Conservation (phyloP, 2,329 filamentous ascomycete genomes). For the Thelonectria rubi region DNA sequence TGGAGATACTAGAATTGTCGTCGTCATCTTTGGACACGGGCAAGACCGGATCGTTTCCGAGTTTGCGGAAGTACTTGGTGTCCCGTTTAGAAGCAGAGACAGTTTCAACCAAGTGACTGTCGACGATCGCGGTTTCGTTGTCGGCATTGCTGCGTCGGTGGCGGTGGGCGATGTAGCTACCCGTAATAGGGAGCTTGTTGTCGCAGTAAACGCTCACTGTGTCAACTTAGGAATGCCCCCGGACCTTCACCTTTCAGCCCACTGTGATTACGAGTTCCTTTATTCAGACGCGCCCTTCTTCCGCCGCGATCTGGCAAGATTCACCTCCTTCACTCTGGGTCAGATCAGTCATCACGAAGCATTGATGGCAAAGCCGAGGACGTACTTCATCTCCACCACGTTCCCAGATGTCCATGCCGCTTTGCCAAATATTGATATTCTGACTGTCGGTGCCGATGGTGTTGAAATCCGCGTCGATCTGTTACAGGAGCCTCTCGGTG, state of each 20-base stretch:
- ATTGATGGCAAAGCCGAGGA: conserved; percentile 79
- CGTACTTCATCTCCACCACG: conserved; percentile 87
- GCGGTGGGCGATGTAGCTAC: conserved; percentile 66
- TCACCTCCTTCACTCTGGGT: conserved; percentile 80
- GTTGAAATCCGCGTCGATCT: conserved; percentile 87
- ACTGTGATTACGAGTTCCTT: conserved; percentile 87
- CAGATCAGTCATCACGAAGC: conserved; percentile 82
- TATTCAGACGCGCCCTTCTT: conserved; percentile 79
- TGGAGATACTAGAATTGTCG: conserved; percentile 67
- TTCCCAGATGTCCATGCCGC: conserved; percentile 87
- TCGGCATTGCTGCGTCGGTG: conserved; percentile 69
- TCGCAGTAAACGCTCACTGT: conserved; percentile 80
- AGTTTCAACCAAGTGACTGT: conserved; percentile 63
- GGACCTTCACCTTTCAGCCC: conserved; percentile 69
- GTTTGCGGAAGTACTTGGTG: conserved; percentile 82
- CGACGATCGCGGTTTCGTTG: conserved; percentile 69
- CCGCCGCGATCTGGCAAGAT: conserved; percentile 79
- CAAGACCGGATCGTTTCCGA: conserved; percentile 79
- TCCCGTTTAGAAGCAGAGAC: conserved; percentile 69
- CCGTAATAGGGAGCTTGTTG: conserved; percentile 67
- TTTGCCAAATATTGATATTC: conserved; percentile 83
- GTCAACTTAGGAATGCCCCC: conserved; percentile 75
- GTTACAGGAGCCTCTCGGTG: conserved; percentile 73
- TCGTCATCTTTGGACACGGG: conserved; percentile 74
- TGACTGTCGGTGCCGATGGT: conserved; percentile 86